Percentiles rank a stretch among this genome's conserved stretches.
These are phyloP conservation scores for Leucosporidium scottii DNA, from an alignment of 768 basidiomycete species.

Conservation along the genomic window DNA sequence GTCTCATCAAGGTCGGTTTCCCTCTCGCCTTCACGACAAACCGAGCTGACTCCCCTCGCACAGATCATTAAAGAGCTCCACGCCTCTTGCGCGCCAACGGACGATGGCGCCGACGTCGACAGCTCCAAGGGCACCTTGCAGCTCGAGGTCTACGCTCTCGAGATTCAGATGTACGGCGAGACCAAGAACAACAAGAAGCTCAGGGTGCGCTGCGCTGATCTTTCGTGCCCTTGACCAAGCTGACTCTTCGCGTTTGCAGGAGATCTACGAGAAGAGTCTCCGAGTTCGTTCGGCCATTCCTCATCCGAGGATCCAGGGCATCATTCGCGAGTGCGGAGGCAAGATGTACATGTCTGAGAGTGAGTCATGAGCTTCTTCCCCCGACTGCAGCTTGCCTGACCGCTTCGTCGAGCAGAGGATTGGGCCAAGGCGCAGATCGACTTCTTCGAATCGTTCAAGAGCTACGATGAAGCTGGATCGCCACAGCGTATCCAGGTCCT, in stretches of 20 bases:
- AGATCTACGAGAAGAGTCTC: conserved; percentile 93
- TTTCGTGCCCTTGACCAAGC: background rate
- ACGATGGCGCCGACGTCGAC: conserved; percentile 75
- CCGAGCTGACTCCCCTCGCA: background rate
- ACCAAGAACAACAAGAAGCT: conserved; percentile 91
- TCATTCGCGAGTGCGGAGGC: conserved; percentile 97
- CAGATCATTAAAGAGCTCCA: conserved; percentile 31
- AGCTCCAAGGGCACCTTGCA: conserved; percentile 84
- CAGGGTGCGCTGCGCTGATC: conserved; percentile 52
- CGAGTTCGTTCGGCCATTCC: conserved; percentile 92
- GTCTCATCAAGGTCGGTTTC: conserved; percentile 64
- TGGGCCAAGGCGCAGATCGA: conserved; percentile 96
- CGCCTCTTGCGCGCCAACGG: conserved; percentile 59
- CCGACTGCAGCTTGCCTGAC: conserved; percentile 3
- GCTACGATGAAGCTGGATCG: conserved; percentile 96
- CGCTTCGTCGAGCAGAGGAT: conserved; percentile 55
- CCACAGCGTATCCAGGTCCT: conserved; percentile 95
- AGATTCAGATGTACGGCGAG: conserved; percentile 99
- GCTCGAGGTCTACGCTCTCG: conserved; percentile 92
- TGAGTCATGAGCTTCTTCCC: conserved; percentile 45
- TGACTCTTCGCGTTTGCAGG: conserved; percentile 49
- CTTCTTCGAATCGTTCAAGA: conserved; percentile 97
- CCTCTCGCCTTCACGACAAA: background rate
- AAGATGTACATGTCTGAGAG: conserved; percentile 99
- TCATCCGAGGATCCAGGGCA: conserved; percentile 96